Conservation (phyloP, 345 rosid species). For the Aethionema arabicum region DNA sequence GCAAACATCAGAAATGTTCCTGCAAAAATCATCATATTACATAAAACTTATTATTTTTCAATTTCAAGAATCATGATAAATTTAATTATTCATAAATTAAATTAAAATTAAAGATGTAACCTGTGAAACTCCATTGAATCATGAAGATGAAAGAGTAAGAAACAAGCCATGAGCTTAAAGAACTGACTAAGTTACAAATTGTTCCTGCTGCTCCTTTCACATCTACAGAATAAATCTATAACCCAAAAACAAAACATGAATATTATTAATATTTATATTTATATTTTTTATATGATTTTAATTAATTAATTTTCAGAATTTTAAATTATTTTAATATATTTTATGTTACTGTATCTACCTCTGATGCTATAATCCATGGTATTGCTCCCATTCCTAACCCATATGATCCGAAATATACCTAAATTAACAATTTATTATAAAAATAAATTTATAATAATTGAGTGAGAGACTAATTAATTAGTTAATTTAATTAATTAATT, state of each 20-base stretch:
- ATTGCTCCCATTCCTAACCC: constrained; percentile 46
- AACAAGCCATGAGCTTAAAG: constrained; percentile 53
- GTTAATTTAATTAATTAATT: constrained; percentile 38
- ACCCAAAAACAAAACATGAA: no score
- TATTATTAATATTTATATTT: no score
- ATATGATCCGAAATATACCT: constrained; percentile 44
- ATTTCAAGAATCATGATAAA: background rate
- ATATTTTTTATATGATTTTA: background rate
- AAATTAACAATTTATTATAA: background rate
- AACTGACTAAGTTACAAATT: constrained; percentile 43
- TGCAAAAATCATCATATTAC: constrained; percentile 26
- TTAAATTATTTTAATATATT: background rate
- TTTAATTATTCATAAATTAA: background rate
- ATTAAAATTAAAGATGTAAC: constrained; percentile 14
- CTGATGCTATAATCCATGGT: constrained; percentile 50
- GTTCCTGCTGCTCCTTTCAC: constrained; percentile 64
- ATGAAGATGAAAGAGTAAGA: constrained; percentile 45
- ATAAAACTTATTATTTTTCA: background rate
- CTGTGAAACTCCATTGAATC: constrained; percentile 58
- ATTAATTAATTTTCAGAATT: no score
- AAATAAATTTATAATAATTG: background rate
- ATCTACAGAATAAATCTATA: constrained; percentile 51
- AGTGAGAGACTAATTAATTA: constrained; percentile 9
- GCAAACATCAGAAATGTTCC: constrained; percentile 45
- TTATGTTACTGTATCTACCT: constrained; percentile 27